Base-by-base conservation (phyloP, 1,139 yeast species). In the Zygosaccharomyces sapae region DNA sequence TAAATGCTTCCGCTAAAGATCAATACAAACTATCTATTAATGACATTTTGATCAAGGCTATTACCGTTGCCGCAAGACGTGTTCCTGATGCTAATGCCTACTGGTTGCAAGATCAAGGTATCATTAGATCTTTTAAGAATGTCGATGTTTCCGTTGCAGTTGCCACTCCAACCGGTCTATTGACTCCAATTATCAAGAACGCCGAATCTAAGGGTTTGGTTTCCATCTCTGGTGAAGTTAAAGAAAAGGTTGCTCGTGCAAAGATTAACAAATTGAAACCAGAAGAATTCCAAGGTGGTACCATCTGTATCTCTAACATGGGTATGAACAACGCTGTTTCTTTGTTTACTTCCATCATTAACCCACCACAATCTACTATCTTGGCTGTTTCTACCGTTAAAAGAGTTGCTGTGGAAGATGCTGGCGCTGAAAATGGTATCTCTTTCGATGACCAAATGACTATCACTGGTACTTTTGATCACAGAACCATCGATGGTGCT, bases 71-170 rank as follows among this genome's bases (percentile, higher is more conserved):
- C 47, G 81, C 88, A 54, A 76, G 77, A 69, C 82, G 92, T 72
- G 96, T 90, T 43, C 98, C 98, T 55, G 90, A 84, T 62, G 96
- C 83, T 60, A 92, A 94, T 76, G 80, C 97, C 36, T 86, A 92
- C 67, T 92, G 97, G 95, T 77, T 92, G 63, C 96, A 86, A 66
- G 74, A 78, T 40, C 84, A 90, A 73, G 89, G 90, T 56, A 83
- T 92, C 61, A 86, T 94, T 63, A 87, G 99, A 76, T 90, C 86
- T 72, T 92, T 82, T 79, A 76, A 78, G 65, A 84, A 82, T 62
- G 97, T 90, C 51, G 99, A 92, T 67, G 95, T 92, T 51, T 89
- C 97, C 25, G 97, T 92, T 53, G 99, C 99, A 39, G 99, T 92
- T 55, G 95, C 98, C 53, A 92, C 98, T 16, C 97, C 97, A 68